phyloP scores from a whole-genome alignment of 179 eudicot genomes.

The Actinidia polygama region DNA sequence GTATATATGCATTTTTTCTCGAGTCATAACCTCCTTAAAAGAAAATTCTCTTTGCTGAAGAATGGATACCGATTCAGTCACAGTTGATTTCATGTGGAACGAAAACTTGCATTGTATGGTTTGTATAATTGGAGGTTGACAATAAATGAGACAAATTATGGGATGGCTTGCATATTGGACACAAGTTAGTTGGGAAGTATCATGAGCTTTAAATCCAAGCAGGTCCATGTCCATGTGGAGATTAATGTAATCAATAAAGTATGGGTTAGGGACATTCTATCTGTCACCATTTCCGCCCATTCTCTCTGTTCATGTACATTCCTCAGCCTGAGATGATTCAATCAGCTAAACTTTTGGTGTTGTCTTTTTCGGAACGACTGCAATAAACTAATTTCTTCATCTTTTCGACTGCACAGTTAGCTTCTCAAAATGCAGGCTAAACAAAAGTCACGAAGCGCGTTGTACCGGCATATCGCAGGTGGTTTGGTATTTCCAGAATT shows the following conservation, averaged over 20 bases:
- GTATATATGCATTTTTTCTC: not conserved
- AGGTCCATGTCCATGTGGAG: too few relatives aligned
- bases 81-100: not conserved
- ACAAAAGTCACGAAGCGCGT: slow-evolving; percentile 57
- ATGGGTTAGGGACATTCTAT: not conserved
- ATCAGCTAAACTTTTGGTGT: not conserved
- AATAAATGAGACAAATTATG: slow-evolving; percentile 2
- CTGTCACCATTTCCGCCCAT: not conserved
- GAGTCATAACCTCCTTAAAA: not conserved
- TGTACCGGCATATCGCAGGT: slow-evolving; percentile 79
- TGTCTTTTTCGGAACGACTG: not conserved
- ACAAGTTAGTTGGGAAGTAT: not conserved
- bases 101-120: not conserved
- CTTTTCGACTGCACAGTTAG: slow-evolving; percentile 36
- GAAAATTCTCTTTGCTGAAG: not conserved
- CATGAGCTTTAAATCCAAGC: too few relatives aligned
- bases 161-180: not conserved
- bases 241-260: not conserved
- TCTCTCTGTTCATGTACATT: not conserved
- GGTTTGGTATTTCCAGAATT: not conserved
- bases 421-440: slow-evolving; percentile 36
- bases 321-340: not conserved
- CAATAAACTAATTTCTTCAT: not conserved
- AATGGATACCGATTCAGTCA: not conserved
- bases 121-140: not conserved